These are phyloP conservation scores for Termitomyces titanicus DNA, from an alignment of 768 basidiomycete genomes.

Conservation along the genomic window DNA sequence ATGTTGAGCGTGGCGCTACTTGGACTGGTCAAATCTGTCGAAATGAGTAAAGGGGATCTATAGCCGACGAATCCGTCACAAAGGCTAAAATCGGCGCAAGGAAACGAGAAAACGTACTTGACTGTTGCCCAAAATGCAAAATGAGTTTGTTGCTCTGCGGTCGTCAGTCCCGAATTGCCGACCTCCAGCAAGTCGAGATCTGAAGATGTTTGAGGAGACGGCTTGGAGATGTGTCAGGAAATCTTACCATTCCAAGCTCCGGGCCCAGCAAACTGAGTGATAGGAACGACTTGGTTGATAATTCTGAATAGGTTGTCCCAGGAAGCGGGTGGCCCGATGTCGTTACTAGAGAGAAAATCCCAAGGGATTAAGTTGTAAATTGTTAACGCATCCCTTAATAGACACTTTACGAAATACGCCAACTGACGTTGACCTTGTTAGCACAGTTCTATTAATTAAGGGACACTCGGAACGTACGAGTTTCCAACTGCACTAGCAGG, in stretches of 20 bases:
- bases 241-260: slow-evolving; percentile 38
- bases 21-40: slow-evolving; percentile 35
- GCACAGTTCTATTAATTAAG: background rate
- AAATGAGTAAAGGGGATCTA: slow-evolving; percentile 41
- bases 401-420: slow-evolving; percentile 41
- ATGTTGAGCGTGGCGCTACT: slow-evolving; percentile 32
- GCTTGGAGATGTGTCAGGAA: slow-evolving; percentile 7
- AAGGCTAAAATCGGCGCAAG: background rate
- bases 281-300: slow-evolving; percentile 49
- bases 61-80: background rate
- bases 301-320: slow-evolving; percentile 48
- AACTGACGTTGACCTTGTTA: slow-evolving; percentile 15
- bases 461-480: slow-evolving; percentile 26
- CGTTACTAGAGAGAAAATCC: slow-evolving; percentile 28
- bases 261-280: slow-evolving; percentile 43
- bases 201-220: slow-evolving; percentile 7
- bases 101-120: slow-evolving; percentile 26
- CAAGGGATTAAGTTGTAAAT: background rate
- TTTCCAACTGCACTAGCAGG: slow-evolving; percentile 42
- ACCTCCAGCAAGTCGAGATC: slow-evolving; percentile 55
- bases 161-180: slow-evolving; percentile 41
- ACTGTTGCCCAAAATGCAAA: slow-evolving; percentile 53
- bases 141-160: slow-evolving; percentile 40
- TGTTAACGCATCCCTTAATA: background rate
- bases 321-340: slow-evolving; percentile 42